Evolutionary conservation across 768 basidiomycete species (phyloP), one percentile per base, ranked within the genome.

Genomic region (Boletellus ananiceps): DNA sequence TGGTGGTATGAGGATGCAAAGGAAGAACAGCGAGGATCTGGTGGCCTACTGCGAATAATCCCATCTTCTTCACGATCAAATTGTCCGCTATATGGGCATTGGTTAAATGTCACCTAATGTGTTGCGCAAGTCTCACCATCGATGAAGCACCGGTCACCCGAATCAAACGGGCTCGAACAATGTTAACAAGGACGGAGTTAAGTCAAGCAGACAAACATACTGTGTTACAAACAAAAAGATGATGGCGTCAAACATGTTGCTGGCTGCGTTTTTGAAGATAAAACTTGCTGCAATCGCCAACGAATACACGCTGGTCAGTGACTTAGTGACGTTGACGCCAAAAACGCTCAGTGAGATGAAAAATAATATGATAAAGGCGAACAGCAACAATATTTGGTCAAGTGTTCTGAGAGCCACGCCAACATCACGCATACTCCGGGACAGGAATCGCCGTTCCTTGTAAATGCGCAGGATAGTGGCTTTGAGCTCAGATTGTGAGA

Each of bases 211-310:
- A 38, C 38, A n/a, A 23, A 71, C 86, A 56, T 54, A 88, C 86
- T 91, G 88, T 3, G 86, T 84, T 35, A 89, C 86, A 61, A 89
- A 89, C 54, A 88, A 65, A 63, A 91, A 86, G 77, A 88, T 84
- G 59, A 89, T 83, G 23, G 86, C 76, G 65, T 89, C 87, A 59
- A 91, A 91, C 15, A 83, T 83, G 46, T 69, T 76, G 52, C 82
- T 81, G 18, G 87, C 84, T 5, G 87, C 68, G 55, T 74, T 79
- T 71, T 87, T 88, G 75, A 91, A 91, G 56, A 91, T 76, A 59
- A 91, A 91, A 62, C 86, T 88, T 9, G 80, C 80, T 5, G 83
- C 88, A 50, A 91, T 79, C 12, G 73, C 79, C 57, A 89, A 60
- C 15, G 87, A 76, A 64, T 89, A 90, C 53, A 88, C 70, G 63